Evolutionary conservation across 805 yeast species (phyloP).

Genomic region (Spathaspora hagerdaliae): DNA sequence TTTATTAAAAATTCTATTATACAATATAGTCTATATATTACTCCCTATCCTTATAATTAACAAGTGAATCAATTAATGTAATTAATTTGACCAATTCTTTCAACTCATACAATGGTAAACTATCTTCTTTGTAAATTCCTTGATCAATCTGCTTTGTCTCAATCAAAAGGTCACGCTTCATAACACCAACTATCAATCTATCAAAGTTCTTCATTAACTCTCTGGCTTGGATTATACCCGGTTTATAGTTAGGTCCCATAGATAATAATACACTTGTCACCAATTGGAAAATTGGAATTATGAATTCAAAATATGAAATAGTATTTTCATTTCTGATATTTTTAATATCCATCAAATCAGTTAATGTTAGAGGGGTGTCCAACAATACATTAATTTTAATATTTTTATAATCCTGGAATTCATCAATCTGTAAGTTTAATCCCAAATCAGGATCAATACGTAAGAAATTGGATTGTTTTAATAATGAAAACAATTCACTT

Average conservation of each 20-base stretch:
- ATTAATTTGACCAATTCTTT: slow-evolving; percentile 53
- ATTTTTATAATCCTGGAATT: slow-evolving; percentile 16
- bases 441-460: slow-evolving; percentile 79
- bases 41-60: slow-evolving; percentile 4
- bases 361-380: slow-evolving; percentile 45
- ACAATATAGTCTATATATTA: no score
- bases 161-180: slow-evolving; percentile 52
- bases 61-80: slow-evolving; percentile 48
- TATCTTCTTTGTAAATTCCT: slow-evolving; percentile 18
- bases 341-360: slow-evolving; percentile 7
- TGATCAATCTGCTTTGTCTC: slow-evolving; percentile 17
- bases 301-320: slow-evolving; percentile 60
- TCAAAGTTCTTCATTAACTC: slow-evolving; percentile 49
- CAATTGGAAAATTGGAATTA: slow-evolving; percentile 72
- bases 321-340: slow-evolving; percentile 9
- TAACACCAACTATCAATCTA: slow-evolving; percentile 54
- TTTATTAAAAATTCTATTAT: no score
- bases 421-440: slow-evolving; percentile 39
- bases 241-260: slow-evolving; percentile 70
- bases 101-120: slow-evolving; percentile 34
- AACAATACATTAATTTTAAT: slow-evolving; percentile 46
- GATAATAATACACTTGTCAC: slow-evolving; percentile 64
- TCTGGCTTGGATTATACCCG: slow-evolving; percentile 51
- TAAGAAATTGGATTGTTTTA: slow-evolving; percentile 55
- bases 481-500: slow-evolving; percentile 62